Evolutionary conservation across 2,329 filamentous ascomycete species (phyloP).

Genomic region (Fusarium sp.): DNA sequence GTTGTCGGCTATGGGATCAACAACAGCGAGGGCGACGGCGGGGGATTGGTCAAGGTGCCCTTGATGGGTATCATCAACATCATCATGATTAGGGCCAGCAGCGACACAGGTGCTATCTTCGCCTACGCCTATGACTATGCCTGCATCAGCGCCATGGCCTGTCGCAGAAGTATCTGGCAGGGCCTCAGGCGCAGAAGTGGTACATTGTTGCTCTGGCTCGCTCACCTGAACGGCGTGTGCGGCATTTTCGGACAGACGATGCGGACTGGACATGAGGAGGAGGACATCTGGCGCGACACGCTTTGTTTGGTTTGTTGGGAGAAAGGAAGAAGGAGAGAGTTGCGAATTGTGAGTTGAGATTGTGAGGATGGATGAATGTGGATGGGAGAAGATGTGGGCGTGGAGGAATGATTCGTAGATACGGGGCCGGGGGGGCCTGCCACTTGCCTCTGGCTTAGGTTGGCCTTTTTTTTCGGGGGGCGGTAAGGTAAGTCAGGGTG

Average conservation of each 20-base stretch:
- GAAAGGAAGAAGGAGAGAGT: slow-evolving; percentile 30
- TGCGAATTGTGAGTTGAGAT: slow-evolving; percentile 34
- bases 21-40: slow-evolving; percentile 30
- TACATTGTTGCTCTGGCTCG: slow-evolving; percentile 39
- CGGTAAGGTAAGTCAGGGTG: slow-evolving; percentile 31
- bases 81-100: slow-evolving; percentile 41
- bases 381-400: slow-evolving; percentile 44
- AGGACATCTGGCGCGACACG: slow-evolving; percentile 63
- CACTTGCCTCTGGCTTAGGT: background rate
- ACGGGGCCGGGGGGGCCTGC: slow-evolving; percentile 21
- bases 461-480: slow-evolving; percentile 16
- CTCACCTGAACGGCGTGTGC: slow-evolving; percentile 62
- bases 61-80: slow-evolving; percentile 41
- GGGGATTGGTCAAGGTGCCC: slow-evolving; percentile 26
- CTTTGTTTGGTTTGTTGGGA: slow-evolving; percentile 24
- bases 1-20: slow-evolving; percentile 35
- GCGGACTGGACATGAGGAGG: slow-evolving; percentile 70
- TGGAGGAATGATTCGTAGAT: slow-evolving; percentile 51
- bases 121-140: background rate
- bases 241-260: slow-evolving; percentile 66
- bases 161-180: slow-evolving; percentile 37
- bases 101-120: slow-evolving; percentile 21
- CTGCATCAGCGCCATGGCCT: slow-evolving; percentile 16
- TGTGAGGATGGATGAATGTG: slow-evolving; percentile 31
- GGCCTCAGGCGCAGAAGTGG: slow-evolving; percentile 18